Base-by-base conservation (phyloP, 768 basidiomycete species). In the Austroboletus eburneus region DNA sequence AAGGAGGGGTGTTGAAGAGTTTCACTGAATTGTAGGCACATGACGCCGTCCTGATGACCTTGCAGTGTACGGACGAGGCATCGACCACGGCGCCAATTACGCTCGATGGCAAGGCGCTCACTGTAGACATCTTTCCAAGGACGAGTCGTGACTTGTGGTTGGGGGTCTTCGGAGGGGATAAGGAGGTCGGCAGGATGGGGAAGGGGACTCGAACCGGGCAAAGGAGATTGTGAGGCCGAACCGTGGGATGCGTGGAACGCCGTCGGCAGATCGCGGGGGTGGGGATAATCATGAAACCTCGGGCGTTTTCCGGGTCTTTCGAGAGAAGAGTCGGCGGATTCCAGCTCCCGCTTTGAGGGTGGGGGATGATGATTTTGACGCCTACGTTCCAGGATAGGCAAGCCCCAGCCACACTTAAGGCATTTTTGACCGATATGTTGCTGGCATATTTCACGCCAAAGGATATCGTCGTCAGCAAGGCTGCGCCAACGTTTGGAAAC, bases 61-160 rank as follows among this genome's bases (percentile, higher is more conserved):
- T 87, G 84, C 45, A 98, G 74, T 0, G 85, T 89, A 39, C 86
- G 86, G 30, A 87, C 85, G 5, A 77, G 84, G 67, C 85, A 95
- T 25, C 91, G 81, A 9, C 95, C 95, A 37, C 91, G 84, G 17
- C 95, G 81, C 96, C 96, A 99, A 66, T 99, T 99, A 39, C 93
- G 81, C 68, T 97, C 96, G 36, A 99, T 81, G 17, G 85, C 83
- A 66, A 98, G 81, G n/a, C 96, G 85, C 65, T 99, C 96, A 62
- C 88, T 91, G 67, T 98, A 99, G 17, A 99, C 95, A 54, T 89
- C 85, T 65, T 99, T 99, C 96, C 96, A 99, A 0, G 95, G 96
- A 36, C 93, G 81, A 14, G 91, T 94, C 49, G 78, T 57, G 14
- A 72, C 70, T 21, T 66, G 58, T 12, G 42, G 10, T 17, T 42